Percentiles rank a stretch among this genome's conserved stretches.
Conservation (phyloP, 2,329 filamentous ascomycete genomes). For the Nakataea oryzae region DNA sequence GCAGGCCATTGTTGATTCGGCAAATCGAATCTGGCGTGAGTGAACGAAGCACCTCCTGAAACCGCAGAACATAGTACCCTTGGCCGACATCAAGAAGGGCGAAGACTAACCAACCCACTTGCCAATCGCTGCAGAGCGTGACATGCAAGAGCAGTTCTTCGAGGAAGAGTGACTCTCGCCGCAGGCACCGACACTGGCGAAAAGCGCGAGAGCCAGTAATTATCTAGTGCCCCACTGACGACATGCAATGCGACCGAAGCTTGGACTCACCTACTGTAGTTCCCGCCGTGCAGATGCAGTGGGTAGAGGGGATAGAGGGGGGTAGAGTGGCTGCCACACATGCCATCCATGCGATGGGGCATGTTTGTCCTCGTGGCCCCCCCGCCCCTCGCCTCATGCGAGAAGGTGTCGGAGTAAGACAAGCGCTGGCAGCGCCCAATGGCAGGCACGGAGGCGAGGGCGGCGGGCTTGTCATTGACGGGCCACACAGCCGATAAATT, state of each 20-base stretch:
- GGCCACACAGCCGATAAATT: background rate
- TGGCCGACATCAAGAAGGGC: conserved; percentile 34
- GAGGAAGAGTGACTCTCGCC: conserved; percentile 4
- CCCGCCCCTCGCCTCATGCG: background rate
- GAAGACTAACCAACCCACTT: conserved; percentile 3
- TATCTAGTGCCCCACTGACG: too few relatives aligned
- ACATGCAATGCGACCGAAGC: too few relatives aligned
- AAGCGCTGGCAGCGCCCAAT: background rate
- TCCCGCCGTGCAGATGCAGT: background rate
- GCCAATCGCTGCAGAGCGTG: conserved; percentile 7
- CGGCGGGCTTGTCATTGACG: background rate
- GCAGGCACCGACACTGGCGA: background rate
- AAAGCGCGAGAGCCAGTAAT: background rate
- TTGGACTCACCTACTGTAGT: background rate
- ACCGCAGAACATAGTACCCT: conserved; percentile 7
- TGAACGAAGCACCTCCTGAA: conserved; percentile 7
- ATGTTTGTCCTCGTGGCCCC: background rate
- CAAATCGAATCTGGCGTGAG: conserved; percentile 60
- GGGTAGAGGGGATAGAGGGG: too few relatives aligned
- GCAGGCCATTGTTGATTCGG: conserved; percentile 56
- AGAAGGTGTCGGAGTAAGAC: background rate
- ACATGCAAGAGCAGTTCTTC: conserved; percentile 12
- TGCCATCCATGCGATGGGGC: background rate
- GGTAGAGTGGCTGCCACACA: background rate
- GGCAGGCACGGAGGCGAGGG: background rate